Evolutionary conservation across 108 stramenopile species (phyloP), one percentile per base, ranked within the genome.

Genomic region (Heterococcus sp.): DNA sequence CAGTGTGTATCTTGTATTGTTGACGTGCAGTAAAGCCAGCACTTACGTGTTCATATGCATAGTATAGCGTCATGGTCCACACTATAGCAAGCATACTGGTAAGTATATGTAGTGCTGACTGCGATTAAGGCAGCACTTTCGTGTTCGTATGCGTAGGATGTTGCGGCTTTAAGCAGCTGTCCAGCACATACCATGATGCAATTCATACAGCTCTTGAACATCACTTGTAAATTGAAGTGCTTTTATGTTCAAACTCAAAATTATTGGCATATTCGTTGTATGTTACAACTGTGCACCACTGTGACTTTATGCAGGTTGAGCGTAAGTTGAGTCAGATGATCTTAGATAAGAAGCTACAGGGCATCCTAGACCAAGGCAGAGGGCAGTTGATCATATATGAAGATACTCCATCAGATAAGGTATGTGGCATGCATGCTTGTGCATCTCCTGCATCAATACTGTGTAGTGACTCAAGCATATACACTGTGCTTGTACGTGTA

Each of bases 281-380:
- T 8, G 35, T 21, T 26, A 35, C 11, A 21, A 35, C 34, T 69
- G 31, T 14, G 68, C 35, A 21, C 35, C 21, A 21, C 35, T 69
- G 46, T 58, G 8, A 14, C 46, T 58, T 21, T 58, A 21, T 58
- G 46, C 46, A 58, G 46, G 94, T 99, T 69, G 97, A 98, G 82
- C 90, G 88, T 74, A 99, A 98, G 89, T 88, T 99, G 34, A 92
- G 93, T 65, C 96, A 97, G 88, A 99, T 99, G 98, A 97, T 99
- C 87, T 82, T 99, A 74, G 98, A 99, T 88, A 93, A 91, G 35
- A 97, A 95, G 82, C 91, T 98, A 75, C 89, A 87, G 36, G 99
- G 96, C 4, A 98, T 96, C 78, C 87, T 99, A 75, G 97, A 97
- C 92, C 97, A 99, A 89, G 97, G 99, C 30, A 93, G 94, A 82